phyloP scores from a whole-genome alignment of 768 basidiomycete genomes.

The Xerocomellus dryophilus region DNA sequence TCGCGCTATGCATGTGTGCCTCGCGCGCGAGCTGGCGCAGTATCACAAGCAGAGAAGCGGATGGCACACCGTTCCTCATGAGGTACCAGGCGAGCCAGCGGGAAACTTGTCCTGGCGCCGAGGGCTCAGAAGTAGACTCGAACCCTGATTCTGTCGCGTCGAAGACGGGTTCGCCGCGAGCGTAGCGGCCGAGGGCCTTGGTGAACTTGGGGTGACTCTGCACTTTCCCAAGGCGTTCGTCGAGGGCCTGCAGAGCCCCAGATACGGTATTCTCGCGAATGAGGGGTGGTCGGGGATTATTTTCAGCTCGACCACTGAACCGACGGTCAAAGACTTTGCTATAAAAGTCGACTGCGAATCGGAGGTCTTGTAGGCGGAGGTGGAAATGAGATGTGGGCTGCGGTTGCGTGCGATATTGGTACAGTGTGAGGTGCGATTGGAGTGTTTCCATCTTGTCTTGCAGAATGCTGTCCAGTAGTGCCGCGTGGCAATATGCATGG shows the following conservation, averaged over 20 bases:
- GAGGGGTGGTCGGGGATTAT: slow-evolving; percentile 62
- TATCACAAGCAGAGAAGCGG: slow-evolving; percentile 60
- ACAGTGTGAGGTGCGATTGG: slow-evolving; percentile 70
- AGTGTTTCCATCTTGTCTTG: slow-evolving; percentile 84
- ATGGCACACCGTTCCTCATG: slow-evolving; percentile 64
- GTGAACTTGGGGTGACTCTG: slow-evolving; percentile 20
- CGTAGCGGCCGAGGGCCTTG: slow-evolving; percentile 50
- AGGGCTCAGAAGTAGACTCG: slow-evolving; percentile 10
- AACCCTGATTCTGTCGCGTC: slow-evolving; percentile 14
- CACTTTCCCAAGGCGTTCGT: slow-evolving; percentile 50
- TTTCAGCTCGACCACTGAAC: slow-evolving; percentile 70
- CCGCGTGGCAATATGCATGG: slow-evolving; percentile 71
- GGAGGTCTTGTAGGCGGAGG: slow-evolving; percentile 67
- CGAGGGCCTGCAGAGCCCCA: slow-evolving; percentile 61
- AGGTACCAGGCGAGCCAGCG: slow-evolving; percentile 69
- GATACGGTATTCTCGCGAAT: slow-evolving; percentile 71
- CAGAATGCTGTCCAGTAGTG: slow-evolving; percentile 82
- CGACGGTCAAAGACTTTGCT: slow-evolving; percentile 68
- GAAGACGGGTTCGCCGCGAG: slow-evolving; percentile 47
- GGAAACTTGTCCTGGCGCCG: slow-evolving; percentile 19
- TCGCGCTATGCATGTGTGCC: slow-evolving; percentile 56
- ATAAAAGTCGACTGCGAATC: slow-evolving; percentile 76
- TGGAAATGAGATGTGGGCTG: slow-evolving; percentile 60
- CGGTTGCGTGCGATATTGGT: slow-evolving; percentile 61
- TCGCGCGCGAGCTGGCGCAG: slow-evolving; percentile 60